Base-by-base conservation (phyloP, 768 basidiomycete genomes). In the Rhodotorula taiwanensis region DNA sequence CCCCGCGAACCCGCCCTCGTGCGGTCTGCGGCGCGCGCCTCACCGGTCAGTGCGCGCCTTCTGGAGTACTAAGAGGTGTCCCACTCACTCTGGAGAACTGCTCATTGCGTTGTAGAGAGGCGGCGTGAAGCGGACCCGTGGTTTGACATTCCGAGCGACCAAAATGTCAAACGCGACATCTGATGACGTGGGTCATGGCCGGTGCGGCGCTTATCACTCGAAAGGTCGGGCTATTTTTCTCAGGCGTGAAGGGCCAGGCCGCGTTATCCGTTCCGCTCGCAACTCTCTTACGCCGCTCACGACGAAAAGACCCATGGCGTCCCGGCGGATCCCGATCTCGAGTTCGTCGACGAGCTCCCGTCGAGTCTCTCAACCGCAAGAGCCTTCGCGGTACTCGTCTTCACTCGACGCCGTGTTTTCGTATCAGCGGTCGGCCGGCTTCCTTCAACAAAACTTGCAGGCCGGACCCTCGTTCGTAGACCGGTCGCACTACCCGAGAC, bases 361-460 rank as follows among this genome's bases (percentile, higher is more conserved):
- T 15, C 21, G 18, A 3, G 3, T 51, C 50, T 11, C 21, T 18
- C 20, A 16, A 33, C 18, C 14, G 14, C n/a, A 36, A 36, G n/a
- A 11, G 14, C 27, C 41, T 11, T 39, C 53, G 27, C 39, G 28
- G 23, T 11, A 45, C 34, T 13, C 25, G 33, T 39, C 23, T 59
- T 52, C 57, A 1, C 62, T 67, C 39, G 62, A 72, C 58, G 55
- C 67, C 42, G 64, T 72, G 53, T 72, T 66, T 52, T 64, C 61
- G 25, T 70, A 58, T 62, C 66, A 64, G 23, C 64, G 71, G 1
- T 61, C 64, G 0, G 64, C 66, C n/a, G 60, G 44, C n/a, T 72
- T 69, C 62, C 70, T 61, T 52, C 70, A 62, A 34, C 57, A 64
- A 33, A 72, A 72, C 64, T 53, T 72, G 20, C 60, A 63, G 1